These are phyloP conservation scores for Hypoxylon fragiforme DNA, from an alignment of 495 filamentous ascomycete species.

Conservation along the genomic window DNA sequence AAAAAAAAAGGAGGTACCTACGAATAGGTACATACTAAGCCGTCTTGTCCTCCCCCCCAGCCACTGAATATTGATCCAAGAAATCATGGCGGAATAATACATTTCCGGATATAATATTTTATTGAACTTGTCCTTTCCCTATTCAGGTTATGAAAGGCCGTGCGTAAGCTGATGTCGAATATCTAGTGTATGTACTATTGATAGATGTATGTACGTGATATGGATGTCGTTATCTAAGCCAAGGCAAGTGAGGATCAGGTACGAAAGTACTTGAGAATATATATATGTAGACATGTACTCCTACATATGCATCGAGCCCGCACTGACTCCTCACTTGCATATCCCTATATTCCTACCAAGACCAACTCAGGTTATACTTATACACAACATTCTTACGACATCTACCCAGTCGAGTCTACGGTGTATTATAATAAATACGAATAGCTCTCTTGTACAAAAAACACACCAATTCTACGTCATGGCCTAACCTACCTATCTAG, in stretches of 20 bases:
- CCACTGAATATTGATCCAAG: constrained; percentile 12
- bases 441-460: no score
- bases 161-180: constrained; percentile 8
- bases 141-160: constrained; percentile 27
- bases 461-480: no score
- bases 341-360: background rate
- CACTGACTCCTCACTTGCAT: background rate
- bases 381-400: no score
- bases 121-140: no score
- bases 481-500: no score
- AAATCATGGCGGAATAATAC: constrained; percentile 18
- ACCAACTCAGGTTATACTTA: no score
- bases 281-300: background rate
- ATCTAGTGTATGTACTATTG: background rate
- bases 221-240: background rate
- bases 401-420: no score
- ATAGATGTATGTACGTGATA: constrained; percentile 14
- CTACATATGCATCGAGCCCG: background rate
- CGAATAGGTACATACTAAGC: constrained; percentile 9
- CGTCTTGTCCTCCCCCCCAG: no score
- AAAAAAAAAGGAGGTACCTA: no score
- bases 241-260: constrained; percentile 8
- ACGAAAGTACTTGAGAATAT: background rate
- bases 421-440: no score
- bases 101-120: constrained; percentile 3